Base-by-base conservation (phyloP, 129 eudicot genomes). In the Flaveria robusta region DNA sequence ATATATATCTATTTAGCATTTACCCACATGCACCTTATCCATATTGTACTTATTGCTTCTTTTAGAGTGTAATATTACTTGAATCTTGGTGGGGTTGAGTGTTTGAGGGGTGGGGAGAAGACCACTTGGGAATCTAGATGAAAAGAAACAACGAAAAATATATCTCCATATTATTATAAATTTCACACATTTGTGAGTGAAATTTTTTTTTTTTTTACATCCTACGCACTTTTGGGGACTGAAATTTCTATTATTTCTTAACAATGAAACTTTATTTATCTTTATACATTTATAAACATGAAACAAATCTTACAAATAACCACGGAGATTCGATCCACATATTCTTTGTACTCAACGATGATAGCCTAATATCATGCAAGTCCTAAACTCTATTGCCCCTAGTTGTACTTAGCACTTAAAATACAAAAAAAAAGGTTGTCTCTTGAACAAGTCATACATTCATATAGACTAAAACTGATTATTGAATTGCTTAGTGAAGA, bases 1-100 rank as follows among this genome's bases (percentile, higher is more conserved):
- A 34, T 72, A 29, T 18, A 19, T 31, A n/a, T 12, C 69, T 12
- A 34, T 64, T 31, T 64, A 10, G 31, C 50, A 34, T 64, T 31
- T 64, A 10, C 49, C 50, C 76, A 72, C 51, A n/a, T n/a, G n/a
- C n/a, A 52, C 76, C 50, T 51, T 52, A 71, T 71, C 75, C 75
- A 71, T 59, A 27, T 29, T 42, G 14, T 19, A 70, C 19, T 19
- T 12, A 34, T 54, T 52, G 8, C 65, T 60, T 31, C 50, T 72
- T 52, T 52, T 20, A 54, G 66, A 55, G 9, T 52, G 76, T 72
- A 54, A 72, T 19, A 19, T 55, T n/a, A 52, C 20, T 19, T 34
- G 76, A 52, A 51, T 20, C 66, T 72, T 72, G 5, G 76, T 54
- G 66, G 66, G 66, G 20, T 55, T 12, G 66, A 62, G 50, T 19